Conservation (phyloP, 257 asterid genomes). For the Avicennia marina region DNA sequence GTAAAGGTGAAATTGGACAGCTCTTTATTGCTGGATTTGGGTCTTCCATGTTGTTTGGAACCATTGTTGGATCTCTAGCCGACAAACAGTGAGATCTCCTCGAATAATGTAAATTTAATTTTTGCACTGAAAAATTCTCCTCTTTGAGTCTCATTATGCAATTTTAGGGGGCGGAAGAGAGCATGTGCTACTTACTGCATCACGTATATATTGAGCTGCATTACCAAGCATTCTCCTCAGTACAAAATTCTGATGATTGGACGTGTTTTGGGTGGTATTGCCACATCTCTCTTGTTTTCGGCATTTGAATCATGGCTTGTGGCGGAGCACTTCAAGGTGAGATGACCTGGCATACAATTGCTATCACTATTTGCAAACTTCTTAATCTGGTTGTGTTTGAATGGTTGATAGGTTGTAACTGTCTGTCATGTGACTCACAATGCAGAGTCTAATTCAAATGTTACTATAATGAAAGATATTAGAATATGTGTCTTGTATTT, state of each 20-base stretch:
- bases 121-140: slow-evolving; percentile 2
- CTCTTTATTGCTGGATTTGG: slow-evolving; percentile 62
- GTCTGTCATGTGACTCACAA: not conserved
- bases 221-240: slow-evolving; percentile 92
- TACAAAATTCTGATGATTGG: slow-evolving; percentile 88
- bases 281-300: slow-evolving; percentile 90
- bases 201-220: slow-evolving; percentile 80
- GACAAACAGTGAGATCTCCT: slow-evolving; percentile 50
- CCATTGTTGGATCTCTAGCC: slow-evolving; percentile 67
- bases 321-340: slow-evolving; percentile 93
- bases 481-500: no score
- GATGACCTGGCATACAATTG: slow-evolving; percentile 1
- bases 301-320: slow-evolving; percentile 96
- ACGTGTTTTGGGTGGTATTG: slow-evolving; percentile 89
- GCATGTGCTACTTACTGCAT: slow-evolving; percentile 87
- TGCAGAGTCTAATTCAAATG: no score
- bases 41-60: slow-evolving; percentile 62
- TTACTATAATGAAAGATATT: not conserved
- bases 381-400: not conserved
- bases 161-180: slow-evolving; percentile 83
- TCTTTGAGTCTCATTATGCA: slow-evolving; percentile 16
- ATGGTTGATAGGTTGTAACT: not conserved
- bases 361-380: not conserved
- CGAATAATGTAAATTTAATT: slow-evolving; percentile 2
- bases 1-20: slow-evolving; percentile 62